Evolutionary conservation across 306 rosid genomes (phyloP).

Genomic region (Lupinus albus): DNA sequence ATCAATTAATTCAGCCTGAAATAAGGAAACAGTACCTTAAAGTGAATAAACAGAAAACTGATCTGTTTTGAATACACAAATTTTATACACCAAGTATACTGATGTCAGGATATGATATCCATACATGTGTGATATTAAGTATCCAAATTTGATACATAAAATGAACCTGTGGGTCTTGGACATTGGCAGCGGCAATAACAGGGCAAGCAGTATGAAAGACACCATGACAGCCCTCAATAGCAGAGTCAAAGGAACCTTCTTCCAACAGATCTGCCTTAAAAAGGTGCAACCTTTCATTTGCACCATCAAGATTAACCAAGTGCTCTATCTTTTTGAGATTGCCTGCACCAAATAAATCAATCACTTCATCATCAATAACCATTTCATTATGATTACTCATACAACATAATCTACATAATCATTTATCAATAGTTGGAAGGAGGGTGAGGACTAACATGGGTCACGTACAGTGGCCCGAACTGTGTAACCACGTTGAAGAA

Average conservation of each 20-base stretch:
- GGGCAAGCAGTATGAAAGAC: slow-evolving; percentile 62
- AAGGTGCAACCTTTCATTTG: slow-evolving; percentile 54
- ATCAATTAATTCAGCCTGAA: slow-evolving; percentile 50
- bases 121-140: too few species aligned
- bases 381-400: too few species aligned
- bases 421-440: too few species aligned
- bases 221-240: slow-evolving; percentile 48
- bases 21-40: slow-evolving; percentile 16
- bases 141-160: too few species aligned
- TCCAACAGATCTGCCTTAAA: slow-evolving; percentile 51
- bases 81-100: too few species aligned
- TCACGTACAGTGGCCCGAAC: slow-evolving; percentile 61
- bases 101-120: too few species aligned
- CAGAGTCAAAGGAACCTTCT: slow-evolving; percentile 53
- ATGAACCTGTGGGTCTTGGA: slow-evolving; percentile 49
- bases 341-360: slow-evolving; percentile 22
- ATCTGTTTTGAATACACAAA: not conserved
- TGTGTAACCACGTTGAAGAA: slow-evolving; percentile 52
- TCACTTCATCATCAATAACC: too few species aligned
- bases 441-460: slow-evolving; percentile 38
- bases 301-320: slow-evolving; percentile 53
- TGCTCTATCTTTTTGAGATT: slow-evolving; percentile 47
- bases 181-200: not conserved
- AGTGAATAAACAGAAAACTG: slow-evolving; percentile 2
- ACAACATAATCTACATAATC: too few species aligned